These are phyloP conservation scores for Lentinula lateritia DNA, from an alignment of 768 basidiomycete species.

Conservation along the genomic window DNA sequence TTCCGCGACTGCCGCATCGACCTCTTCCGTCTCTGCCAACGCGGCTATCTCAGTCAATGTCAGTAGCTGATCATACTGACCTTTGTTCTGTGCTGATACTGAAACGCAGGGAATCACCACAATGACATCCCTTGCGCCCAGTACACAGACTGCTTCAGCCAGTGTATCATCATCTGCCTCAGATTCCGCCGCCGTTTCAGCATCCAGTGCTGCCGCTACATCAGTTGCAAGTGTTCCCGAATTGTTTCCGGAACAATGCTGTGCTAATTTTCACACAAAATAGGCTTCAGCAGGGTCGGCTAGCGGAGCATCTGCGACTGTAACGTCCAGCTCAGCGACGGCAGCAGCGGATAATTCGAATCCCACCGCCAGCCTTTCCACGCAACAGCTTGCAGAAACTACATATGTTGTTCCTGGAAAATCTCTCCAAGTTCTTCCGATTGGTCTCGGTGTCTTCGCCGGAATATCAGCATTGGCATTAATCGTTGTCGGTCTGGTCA, in stretches of 20 bases:
- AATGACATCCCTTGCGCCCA: background rate
- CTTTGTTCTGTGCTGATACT: background rate
- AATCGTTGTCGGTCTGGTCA: slow-evolving; percentile 77
- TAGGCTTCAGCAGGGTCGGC: slow-evolving; percentile 8
- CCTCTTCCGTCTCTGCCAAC: slow-evolving; percentile 6
- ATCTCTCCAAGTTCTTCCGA: slow-evolving; percentile 67
- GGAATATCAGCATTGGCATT: slow-evolving; percentile 83
- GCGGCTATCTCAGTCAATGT: slow-evolving; percentile 12
- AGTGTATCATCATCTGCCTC: slow-evolving; percentile 16
- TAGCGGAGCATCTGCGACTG: slow-evolving; percentile 9
- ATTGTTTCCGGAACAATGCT: slow-evolving; percentile 7
- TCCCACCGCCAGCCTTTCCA: slow-evolving; percentile 10
- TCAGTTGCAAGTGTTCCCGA: background rate
- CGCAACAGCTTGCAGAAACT: slow-evolving; percentile 14
- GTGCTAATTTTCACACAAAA: background rate
- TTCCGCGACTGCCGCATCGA: slow-evolving; percentile 4
- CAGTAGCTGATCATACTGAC: background rate
- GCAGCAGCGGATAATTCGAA: slow-evolving; percentile 6
- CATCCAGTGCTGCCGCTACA: background rate
- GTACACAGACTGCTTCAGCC: slow-evolving; percentile 4
- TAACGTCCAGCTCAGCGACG: slow-evolving; percentile 7
- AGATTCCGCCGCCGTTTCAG: slow-evolving; percentile 10
- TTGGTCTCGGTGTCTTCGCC: slow-evolving; percentile 80
- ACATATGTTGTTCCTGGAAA: slow-evolving; percentile 68
- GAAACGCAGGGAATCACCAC: background rate